A percentile compares a stretch with the other conserved stretches of the same genome.
Evolutionary conservation across 805 yeast genomes (phyloP).

Genomic region (Candida nonsorbophila): DNA sequence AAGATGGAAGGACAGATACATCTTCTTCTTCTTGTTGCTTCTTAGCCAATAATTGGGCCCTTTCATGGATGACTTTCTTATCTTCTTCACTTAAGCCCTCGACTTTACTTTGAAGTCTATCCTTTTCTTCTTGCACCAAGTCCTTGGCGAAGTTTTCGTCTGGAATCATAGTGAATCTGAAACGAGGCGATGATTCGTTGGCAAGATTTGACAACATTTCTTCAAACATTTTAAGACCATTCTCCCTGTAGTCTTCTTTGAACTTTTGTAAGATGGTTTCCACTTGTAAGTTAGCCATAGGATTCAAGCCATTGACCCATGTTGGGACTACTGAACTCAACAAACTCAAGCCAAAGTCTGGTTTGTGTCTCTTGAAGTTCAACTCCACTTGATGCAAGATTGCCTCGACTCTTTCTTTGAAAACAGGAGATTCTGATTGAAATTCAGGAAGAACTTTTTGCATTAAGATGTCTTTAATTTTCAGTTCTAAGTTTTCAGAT

Average conservation of each 20-base stretch:
- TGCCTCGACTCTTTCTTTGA: slow-evolving; percentile 60
- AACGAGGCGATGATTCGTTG: slow-evolving; percentile 42
- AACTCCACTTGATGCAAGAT: slow-evolving; percentile 85
- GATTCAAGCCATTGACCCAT: slow-evolving; percentile 81
- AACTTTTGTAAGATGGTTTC: slow-evolving; percentile 56
- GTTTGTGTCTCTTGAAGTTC: slow-evolving; percentile 76
- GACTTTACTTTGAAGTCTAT: slow-evolving; percentile 42
- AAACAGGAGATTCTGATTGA: slow-evolving; percentile 15
- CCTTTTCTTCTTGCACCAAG: slow-evolving; percentile 51
- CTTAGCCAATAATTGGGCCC: slow-evolving; percentile 56
- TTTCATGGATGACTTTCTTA: slow-evolving; percentile 47
- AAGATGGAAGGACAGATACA: slow-evolving; percentile 72
- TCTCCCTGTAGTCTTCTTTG: slow-evolving; percentile 49
- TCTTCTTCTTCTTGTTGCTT: slow-evolving; percentile 70
- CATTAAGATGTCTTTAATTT: slow-evolving; percentile 43
- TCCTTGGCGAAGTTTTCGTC: slow-evolving; percentile 46
- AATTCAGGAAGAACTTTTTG: slow-evolving; percentile 32
- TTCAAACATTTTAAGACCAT: slow-evolving; percentile 52
- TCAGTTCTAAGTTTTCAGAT: slow-evolving; percentile 42
- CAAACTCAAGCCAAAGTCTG: slow-evolving; percentile 82
- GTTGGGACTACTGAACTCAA: slow-evolving; percentile 73
- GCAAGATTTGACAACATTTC: slow-evolving; percentile 53
- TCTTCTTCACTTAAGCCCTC: slow-evolving; percentile 49
- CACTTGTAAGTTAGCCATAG: slow-evolving; percentile 62
- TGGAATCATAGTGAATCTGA: slow-evolving; percentile 77